Conservation (phyloP, 176 grass and related monocot genomes). For the Hyparrhenia diplandra region DNA sequence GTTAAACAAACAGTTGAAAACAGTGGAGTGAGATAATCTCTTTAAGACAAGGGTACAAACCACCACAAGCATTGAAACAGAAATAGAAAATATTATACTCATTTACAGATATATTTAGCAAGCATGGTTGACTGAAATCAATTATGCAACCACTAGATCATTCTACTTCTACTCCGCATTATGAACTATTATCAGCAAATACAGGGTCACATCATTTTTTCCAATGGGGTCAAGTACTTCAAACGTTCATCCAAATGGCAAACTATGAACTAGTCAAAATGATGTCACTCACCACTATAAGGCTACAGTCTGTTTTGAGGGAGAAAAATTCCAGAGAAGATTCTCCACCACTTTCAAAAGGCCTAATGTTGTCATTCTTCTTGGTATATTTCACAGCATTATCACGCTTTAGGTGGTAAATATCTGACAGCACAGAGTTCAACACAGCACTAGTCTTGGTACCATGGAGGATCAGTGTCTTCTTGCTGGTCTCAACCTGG, state of each 20-base stretch:
- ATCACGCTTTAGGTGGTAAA: conserved; percentile 81
- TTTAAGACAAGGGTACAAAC: background rate
- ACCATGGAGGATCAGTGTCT: conserved; percentile 84
- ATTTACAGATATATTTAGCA: background rate
- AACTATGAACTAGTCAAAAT: background rate
- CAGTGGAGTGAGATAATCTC: background rate
- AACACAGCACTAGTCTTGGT: conserved; percentile 76
- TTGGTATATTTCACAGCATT: conserved; percentile 81
- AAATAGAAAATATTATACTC: background rate
- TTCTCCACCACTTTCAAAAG: conserved; percentile 87
- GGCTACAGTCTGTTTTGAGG: conserved; percentile 92
- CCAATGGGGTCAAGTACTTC: background rate
- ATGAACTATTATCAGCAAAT: background rate
- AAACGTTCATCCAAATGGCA: background rate
- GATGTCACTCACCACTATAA: conserved; percentile 61
- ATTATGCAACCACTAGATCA: background rate
- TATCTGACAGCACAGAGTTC: conserved; percentile 66
- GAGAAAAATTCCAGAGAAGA: conserved; percentile 92
- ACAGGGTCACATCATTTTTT: background rate
- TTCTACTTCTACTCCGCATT: background rate
- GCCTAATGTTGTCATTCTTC: conserved; percentile 86
- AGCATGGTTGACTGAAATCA: background rate
- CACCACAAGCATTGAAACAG: background rate
- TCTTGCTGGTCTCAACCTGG: conserved; percentile 89
- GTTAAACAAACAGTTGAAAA: background rate